Evolutionary conservation across 179 eudicot genomes (phyloP).

Genomic region (Gypsophila paniculata): DNA sequence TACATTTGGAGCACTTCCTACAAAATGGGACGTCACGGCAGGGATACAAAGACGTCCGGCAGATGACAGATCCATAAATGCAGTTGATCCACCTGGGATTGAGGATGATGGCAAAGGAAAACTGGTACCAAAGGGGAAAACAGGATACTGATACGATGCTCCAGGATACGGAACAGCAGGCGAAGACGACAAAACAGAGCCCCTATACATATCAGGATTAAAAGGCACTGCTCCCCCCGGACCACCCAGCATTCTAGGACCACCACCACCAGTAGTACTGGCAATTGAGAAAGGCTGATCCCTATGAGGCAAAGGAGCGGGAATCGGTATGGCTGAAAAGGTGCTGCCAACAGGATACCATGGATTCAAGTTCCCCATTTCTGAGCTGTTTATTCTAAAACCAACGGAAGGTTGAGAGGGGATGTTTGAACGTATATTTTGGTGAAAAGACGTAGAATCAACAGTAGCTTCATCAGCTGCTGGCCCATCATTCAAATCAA

Average conservation of each 20-base stretch:
- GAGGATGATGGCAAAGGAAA: conserved; percentile 39
- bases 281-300: conserved; percentile 52
- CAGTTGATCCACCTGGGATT: conserved; percentile 35
- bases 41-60: conserved; percentile 31
- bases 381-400: conserved; percentile 45
- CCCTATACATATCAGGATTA: conserved; percentile 54
- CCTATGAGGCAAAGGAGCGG: conserved; percentile 50
- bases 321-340: conserved; percentile 46
- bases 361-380: conserved; percentile 42
- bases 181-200: conserved; percentile 69
- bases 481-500: conserved; percentile 89
- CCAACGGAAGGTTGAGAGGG: conserved; percentile 37
- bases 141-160: conserved; percentile 41
- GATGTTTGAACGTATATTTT: conserved; percentile 26
- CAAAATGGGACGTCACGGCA: conserved; percentile 35
- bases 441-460: conserved; percentile 29
- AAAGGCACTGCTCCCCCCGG: conserved; percentile 38
- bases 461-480: conserved; percentile 43
- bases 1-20: conserved; percentile 36
- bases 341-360: conserved; percentile 59
- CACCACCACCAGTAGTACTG: conserved; percentile 33
- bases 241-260: conserved; percentile 49
- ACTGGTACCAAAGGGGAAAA: conserved; percentile 42
- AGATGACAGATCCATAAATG: conserved; percentile 32
- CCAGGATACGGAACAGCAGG: conserved; percentile 46